phyloP scores from a whole-genome alignment of 2,329 filamentous ascomycete genomes.

The Dichotomopilus funicola region DNA sequence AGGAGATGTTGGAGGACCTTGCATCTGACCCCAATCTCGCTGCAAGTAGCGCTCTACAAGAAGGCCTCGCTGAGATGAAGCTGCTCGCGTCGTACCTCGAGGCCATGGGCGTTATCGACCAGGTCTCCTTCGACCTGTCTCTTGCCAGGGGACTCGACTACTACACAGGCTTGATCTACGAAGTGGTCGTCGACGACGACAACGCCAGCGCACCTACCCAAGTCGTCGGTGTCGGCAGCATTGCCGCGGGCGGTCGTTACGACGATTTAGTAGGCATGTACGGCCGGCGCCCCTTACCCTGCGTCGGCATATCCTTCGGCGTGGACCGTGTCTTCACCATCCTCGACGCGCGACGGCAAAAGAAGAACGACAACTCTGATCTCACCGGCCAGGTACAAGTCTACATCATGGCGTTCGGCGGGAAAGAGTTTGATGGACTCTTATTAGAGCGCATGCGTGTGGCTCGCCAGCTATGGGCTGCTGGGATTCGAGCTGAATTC shows the following conservation, averaged over 20 bases:
- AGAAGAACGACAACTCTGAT: constrained; percentile 35
- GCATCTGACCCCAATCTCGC: constrained; percentile 59
- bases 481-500: constrained; percentile 86
- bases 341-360: constrained; percentile 38
- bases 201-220: not conserved
- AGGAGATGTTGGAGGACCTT: constrained; percentile 63
- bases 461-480: constrained; percentile 59
- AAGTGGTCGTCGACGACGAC: constrained; percentile 79
- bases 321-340: constrained; percentile 63
- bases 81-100: constrained; percentile 79
- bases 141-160: constrained; percentile 76
- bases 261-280: constrained; percentile 95
- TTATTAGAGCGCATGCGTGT: constrained; percentile 8
- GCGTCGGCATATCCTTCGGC: constrained; percentile 84
- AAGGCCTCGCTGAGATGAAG: constrained; percentile 63
- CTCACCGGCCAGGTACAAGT: constrained; percentile 72
- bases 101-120: constrained; percentile 64
- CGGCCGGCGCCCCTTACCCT: constrained; percentile 64
- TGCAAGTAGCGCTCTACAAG: constrained; percentile 66
- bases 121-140: constrained; percentile 80
- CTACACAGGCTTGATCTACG: constrained; percentile 85
- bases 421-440: constrained; percentile 57
- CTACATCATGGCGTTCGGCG: constrained; percentile 90
- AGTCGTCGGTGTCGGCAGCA: constrained; percentile 26
- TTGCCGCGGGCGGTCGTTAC: constrained; percentile 80